Evolutionary conservation across 2,329 filamentous ascomycete genomes (phyloP).

Genomic region (Gnomoniopsis sp.): DNA sequence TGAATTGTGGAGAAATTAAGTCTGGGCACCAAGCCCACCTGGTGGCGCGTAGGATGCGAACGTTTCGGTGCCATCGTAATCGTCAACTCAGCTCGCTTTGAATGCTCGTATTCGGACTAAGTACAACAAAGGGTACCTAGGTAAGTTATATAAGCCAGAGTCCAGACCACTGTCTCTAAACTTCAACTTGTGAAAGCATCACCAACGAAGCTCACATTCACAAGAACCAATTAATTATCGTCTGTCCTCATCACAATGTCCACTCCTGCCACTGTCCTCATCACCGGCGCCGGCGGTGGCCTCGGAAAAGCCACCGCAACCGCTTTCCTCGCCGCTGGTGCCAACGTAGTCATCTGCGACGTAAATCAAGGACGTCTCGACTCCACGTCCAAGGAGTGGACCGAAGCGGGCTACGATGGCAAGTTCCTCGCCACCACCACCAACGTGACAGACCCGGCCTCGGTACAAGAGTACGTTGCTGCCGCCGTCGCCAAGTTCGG

Average conservation of each 20-base stretch:
- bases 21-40: too few species aligned
- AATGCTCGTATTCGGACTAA: too few species aligned
- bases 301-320: constrained; percentile 31
- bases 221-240: too few species aligned
- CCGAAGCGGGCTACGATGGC: constrained; percentile 19
- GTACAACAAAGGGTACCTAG: too few species aligned
- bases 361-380: constrained; percentile 27
- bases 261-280: constrained; percentile 22
- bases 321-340: constrained; percentile 29
- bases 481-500: constrained; percentile 28
- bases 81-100: too few species aligned
- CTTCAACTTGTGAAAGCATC: too few species aligned
- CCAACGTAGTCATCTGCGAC: constrained; percentile 32
- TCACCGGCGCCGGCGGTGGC: constrained; percentile 32
- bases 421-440: constrained; percentile 25
- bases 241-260: background rate
- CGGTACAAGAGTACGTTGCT: constrained; percentile 28
- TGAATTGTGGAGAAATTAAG: too few species aligned
- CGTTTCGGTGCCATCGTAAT: too few species aligned
- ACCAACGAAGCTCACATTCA: too few species aligned
- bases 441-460: constrained; percentile 30
- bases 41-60: too few species aligned
- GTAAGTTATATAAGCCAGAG: too few species aligned
- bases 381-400: constrained; percentile 24
- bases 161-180: too few species aligned